Evolutionary conservation across 345 rosid genomes (phyloP), one percentile per base, ranked within the genome.

Genomic region (Ailanthus altissimus): DNA sequence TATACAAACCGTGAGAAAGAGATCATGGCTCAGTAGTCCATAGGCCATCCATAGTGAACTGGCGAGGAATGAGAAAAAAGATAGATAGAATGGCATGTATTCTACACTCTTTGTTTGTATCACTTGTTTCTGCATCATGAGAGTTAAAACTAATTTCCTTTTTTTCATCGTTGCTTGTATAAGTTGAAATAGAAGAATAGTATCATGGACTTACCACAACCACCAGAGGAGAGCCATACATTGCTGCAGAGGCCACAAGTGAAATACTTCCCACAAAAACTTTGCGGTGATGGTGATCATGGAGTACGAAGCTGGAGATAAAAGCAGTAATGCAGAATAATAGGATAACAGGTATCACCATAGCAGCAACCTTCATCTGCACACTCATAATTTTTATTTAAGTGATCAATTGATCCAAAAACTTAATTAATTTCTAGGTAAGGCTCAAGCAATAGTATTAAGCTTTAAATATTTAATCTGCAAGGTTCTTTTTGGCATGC

Each of bases 1-100:
- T 65, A 25, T 51, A 83, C 89, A 5, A 72, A 95, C 98, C 88
- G 97, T 92, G 16, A 93, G 85, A 75, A 95, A 84, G 75, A 90
- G 88, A 81, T 95, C 99, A 69, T 82, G 89, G 79, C 94, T 82
- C 21, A 93, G 81, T 56, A 93, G 85, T 63, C 98, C 97, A 80
- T 89, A 90, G 6, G 89, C 86, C 87, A 90, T 70, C 98, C 98
- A 93, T 36, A 89, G 81, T 18, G 89, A 75, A 74, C 91, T 90
- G 53, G 98, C 82, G 11, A 92, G 63, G 81, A 93, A 90, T 47
- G 99, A 86, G 90, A 88, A 92, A 74, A 95, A 82, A 47, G 98
- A 93, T 76, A 93, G 76, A 81, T 89, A 85, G 84, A 94, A 94
- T 0, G 98, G 97, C 98, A 95, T 95, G 90, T 86, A 93, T 72